Conservation (phyloP, 1,284 basidiomycete species). For the Irpex sp. region DNA sequence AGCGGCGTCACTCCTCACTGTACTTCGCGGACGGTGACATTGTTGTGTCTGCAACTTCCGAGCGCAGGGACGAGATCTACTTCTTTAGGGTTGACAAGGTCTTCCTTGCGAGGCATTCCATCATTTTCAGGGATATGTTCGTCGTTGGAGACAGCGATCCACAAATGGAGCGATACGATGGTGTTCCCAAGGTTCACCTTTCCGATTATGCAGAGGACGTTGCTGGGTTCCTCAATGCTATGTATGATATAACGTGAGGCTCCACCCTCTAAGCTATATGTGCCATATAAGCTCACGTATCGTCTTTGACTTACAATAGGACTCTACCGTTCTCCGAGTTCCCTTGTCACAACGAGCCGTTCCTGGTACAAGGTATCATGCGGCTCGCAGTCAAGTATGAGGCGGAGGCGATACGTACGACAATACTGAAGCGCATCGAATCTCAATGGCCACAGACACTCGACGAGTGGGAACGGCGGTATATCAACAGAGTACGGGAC, state of each 20-base stretch:
- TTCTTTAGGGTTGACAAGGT: slow-evolving; percentile 10
- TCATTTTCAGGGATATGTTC: slow-evolving; percentile 8
- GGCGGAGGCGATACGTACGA: not conserved
- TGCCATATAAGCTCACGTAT: no score
- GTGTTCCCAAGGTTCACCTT: slow-evolving; percentile 7
- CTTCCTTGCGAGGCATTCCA: slow-evolving; percentile 7
- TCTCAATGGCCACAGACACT: slow-evolving; percentile 1
- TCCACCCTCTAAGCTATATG: no score
- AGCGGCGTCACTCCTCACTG: not conserved
- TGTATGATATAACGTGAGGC: slow-evolving; percentile 3
- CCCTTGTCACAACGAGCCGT: not conserved
- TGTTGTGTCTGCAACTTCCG: not conserved
- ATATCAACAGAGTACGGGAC: not conserved
- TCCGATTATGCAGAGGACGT: slow-evolving; percentile 4
- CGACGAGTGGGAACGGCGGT: not conserved
- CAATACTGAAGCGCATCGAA: slow-evolving; percentile 1
- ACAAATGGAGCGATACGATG: not conserved
- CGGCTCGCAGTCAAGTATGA: not conserved
- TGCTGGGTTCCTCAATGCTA: not conserved
- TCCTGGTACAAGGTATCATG: not conserved
- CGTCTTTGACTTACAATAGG: not conserved
- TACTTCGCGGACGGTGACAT: slow-evolving; percentile 11
- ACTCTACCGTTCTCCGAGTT: not conserved
- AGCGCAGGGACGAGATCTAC: not conserved
- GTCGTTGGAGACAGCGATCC: not conserved